Evolutionary conservation across 202 grass and related monocot species (phyloP).

Genomic region (Panicum hallii): DNA sequence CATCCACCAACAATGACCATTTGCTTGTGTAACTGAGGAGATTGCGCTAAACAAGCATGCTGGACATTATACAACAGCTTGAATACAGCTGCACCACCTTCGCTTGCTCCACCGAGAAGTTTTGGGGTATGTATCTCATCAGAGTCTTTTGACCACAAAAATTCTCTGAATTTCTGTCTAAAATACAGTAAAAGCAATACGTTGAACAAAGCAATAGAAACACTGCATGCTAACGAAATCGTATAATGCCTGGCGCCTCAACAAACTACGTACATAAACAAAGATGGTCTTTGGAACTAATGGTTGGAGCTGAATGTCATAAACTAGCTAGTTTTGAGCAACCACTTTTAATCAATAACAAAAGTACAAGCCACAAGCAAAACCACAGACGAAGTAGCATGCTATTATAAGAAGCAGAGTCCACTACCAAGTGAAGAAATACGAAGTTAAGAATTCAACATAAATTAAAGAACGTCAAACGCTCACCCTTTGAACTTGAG

Average conservation of each 20-base stretch:
- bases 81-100: conserved; percentile 94
- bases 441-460: neutral
- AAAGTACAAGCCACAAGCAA: neutral
- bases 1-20: conserved; percentile 79
- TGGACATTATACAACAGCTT: conserved; percentile 70
- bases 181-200: neutral
- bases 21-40: conserved; percentile 78
- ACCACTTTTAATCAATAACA: too few relatives aligned
- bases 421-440: conserved; percentile 2
- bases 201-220: neutral
- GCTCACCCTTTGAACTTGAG: conserved; percentile 79
- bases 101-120: conserved; percentile 69
- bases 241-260: neutral
- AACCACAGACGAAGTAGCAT: neutral
- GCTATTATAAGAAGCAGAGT: neutral
- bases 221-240: neutral
- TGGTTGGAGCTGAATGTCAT: neutral
- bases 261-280: neutral
- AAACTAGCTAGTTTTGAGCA: neutral
- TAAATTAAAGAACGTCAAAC: neutral
- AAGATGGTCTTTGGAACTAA: neutral
- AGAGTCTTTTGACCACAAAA: conserved; percentile 65
- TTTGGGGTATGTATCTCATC: conserved; percentile 81
- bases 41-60: conserved; percentile 81
- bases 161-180: conserved; percentile 66